Percentiles rank a stretch among this genome's conserved stretches.
phyloP scores from a whole-genome alignment of 257 asterid genomes.

The Fraxinus quadrangulata region DNA sequence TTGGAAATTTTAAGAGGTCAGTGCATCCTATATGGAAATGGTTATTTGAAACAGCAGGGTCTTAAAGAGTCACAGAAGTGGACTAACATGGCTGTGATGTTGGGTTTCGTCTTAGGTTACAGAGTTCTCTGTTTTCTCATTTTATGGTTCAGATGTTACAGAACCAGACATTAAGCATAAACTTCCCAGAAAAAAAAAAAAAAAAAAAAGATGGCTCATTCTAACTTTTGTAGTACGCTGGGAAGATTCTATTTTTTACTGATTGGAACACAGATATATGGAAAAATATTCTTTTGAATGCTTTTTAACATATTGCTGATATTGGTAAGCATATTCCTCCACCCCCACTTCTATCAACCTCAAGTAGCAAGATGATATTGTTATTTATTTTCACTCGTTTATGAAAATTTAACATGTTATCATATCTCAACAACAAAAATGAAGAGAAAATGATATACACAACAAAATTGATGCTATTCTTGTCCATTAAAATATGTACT shows the following conservation, averaged over 20 bases:
- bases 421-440: background rate
- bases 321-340: background rate
- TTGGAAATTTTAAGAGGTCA: conserved; percentile 44
- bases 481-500: background rate
- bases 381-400: background rate
- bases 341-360: background rate
- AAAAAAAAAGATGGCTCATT: background rate
- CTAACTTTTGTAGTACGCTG: background rate
- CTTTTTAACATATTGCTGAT: background rate
- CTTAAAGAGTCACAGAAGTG: conserved; percentile 58
- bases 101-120: conserved; percentile 63
- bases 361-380: background rate
- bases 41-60: conserved; percentile 64
- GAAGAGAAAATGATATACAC: background rate
- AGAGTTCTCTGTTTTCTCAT: conserved; percentile 67
- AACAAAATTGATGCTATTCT: background rate
- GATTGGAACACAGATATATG: background rate
- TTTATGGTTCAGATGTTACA: conserved; percentile 60
- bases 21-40: conserved; percentile 54
- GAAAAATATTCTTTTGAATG: background rate
- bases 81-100: conserved; percentile 73
- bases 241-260: background rate
- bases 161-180: conserved; percentile 42
- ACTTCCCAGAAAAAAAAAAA: background rate
- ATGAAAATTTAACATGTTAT: background rate